Evolutionary conservation across 306 rosid genomes (phyloP), one percentile per base, ranked within the genome.

Genomic region (Pterocarpus macrocarpus): DNA sequence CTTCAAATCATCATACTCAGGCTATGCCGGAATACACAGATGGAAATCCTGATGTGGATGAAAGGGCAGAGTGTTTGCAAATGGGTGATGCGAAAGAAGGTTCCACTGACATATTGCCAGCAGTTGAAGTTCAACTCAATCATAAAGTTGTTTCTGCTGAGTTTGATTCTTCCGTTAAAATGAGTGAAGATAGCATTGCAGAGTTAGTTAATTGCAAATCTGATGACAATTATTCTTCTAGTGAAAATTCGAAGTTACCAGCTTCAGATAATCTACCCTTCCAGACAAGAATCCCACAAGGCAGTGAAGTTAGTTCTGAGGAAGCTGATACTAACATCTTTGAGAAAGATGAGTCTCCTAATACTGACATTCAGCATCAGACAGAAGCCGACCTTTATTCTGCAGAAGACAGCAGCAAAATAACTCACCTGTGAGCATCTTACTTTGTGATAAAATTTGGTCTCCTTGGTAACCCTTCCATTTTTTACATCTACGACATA

Each of bases 371-470:
- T 82, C 72, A 33, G 67, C 70, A 72, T 49, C 80, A 75, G 79
- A 61, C 73, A 44, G 44, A 74, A 39, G 62, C 44, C 4, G 64
- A 2, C 56, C 61, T 73, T 16, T 11, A 32, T 64, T 64, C 14
- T 72, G 59, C 67, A 44, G 86, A 80, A 49, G 86, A 85, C 64
- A 41, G 73, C 74, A 61, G 73, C 62, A 64, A 87, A 75, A 71
- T 57, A 68, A 64, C 67, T 71, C 71, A 83, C 78, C 73, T 33
- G 97, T 94, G 82, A 82, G 98, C 81, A 64, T 82, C 75, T 53
- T 57, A 34, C 14, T 22, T 69, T 44, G 73, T 69, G 67, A 71
- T 43, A 33, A 76, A 38, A 55, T 82, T 73, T 67, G 17, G 71
- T 32, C 64, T 47, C 49, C 71, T 66, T 70, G 73, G 45, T 47